These are phyloP conservation scores for Cladosporium austrohemisphaericum DNA, from an alignment of 2,329 filamentous ascomycete species.

Conservation along the genomic window DNA sequence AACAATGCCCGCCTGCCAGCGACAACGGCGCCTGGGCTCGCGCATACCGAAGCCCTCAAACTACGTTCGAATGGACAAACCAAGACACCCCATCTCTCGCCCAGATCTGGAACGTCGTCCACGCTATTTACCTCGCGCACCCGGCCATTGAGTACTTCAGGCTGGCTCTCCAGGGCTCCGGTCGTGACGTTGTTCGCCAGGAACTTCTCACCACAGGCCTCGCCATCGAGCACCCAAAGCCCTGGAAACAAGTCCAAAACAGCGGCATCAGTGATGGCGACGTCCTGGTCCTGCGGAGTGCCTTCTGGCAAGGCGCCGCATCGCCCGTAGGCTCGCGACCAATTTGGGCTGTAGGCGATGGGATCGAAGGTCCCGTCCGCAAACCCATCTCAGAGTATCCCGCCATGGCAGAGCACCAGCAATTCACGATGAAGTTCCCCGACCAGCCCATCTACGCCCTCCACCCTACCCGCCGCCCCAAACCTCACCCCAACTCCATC, in stretches of 20 bases:
- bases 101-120: slow-evolving; percentile 47
- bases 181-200: slow-evolving; percentile 35
- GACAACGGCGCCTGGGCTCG: slow-evolving; percentile 42
- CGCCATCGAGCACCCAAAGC: slow-evolving; percentile 40
- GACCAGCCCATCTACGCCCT: slow-evolving; percentile 54
- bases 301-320: slow-evolving; percentile 45
- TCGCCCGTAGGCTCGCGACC: slow-evolving; percentile 42
- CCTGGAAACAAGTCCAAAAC: slow-evolving; percentile 24
- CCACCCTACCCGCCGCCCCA: slow-evolving; percentile 68
- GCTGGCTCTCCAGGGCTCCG: slow-evolving; percentile 38
- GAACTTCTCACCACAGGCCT: slow-evolving; percentile 44
- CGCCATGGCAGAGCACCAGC: slow-evolving; percentile 40
- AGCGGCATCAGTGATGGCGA: slow-evolving; percentile 37
- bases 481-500: slow-evolving; percentile 65
- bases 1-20: slow-evolving; percentile 26
- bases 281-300: slow-evolving; percentile 49
- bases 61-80: slow-evolving; percentile 41
- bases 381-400: slow-evolving; percentile 36
- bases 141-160: slow-evolving; percentile 45
- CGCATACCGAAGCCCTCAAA: slow-evolving; percentile 42
- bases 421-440: slow-evolving; percentile 47
- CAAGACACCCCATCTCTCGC: slow-evolving; percentile 38
- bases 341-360: slow-evolving; percentile 30
- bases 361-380: slow-evolving; percentile 21
- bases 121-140: slow-evolving; percentile 43